Evolutionary conservation across 2,329 filamentous ascomycete genomes (phyloP).

Genomic region (Aureobasidium pullulans): DNA sequence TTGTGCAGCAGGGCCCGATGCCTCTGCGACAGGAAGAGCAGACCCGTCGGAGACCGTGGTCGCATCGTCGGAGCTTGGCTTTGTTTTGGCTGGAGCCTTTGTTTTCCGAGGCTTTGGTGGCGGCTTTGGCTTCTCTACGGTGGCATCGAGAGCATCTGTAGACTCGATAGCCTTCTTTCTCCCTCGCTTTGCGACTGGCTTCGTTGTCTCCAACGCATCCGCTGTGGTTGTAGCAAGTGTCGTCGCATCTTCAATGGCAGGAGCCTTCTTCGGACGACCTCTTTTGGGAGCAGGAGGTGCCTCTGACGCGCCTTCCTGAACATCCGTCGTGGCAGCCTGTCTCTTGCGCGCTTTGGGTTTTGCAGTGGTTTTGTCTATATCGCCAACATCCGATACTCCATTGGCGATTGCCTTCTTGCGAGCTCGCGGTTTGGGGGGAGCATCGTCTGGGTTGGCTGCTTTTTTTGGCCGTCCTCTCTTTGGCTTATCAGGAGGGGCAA

Average conservation of each 20-base stretch:
- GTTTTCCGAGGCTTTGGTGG: conserved; percentile 1
- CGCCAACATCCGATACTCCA: neutral
- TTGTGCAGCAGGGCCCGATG: neutral
- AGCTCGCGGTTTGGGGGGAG: neutral
- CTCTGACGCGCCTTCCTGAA: neutral
- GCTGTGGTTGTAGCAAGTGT: neutral
- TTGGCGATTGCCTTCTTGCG: neutral
- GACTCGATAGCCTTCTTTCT: neutral
- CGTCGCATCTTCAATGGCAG: neutral
- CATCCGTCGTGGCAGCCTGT: neutral
- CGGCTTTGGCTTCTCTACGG: neutral
- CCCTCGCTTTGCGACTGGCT: neutral
- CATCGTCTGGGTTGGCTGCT: neutral
- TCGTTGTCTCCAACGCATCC: neutral
- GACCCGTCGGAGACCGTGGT: neutral
- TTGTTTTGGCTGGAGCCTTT: neutral
- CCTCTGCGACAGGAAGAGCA: neutral
- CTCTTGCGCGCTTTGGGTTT: neutral
- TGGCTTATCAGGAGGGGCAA: neutral
- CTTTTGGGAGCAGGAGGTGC: neutral
- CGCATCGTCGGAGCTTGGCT: neutral
- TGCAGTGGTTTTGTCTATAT: neutral
- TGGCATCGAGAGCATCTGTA: neutral
- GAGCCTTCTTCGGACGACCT: conserved; percentile 3
- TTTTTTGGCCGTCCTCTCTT: neutral